These are phyloP conservation scores for Hippophae rhamnoides DNA, from an alignment of 306 rosid genomes.

Conservation along the genomic window DNA sequence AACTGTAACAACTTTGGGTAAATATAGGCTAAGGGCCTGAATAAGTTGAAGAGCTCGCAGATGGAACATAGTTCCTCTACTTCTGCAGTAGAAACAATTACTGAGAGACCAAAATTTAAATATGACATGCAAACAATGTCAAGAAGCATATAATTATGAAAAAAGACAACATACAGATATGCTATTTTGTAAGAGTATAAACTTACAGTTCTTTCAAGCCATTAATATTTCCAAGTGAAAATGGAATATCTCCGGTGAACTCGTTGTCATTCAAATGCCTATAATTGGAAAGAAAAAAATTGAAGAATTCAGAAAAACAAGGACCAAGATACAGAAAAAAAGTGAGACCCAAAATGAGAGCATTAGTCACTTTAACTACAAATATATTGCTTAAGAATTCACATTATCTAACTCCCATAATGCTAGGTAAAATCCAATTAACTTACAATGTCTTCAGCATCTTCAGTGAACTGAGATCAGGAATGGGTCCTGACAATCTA, in stretches of 20 bases:
- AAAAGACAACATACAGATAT: neutral
- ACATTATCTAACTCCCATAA: no score
- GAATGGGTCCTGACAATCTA: slow-evolving; percentile 59
- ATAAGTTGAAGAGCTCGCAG: no score
- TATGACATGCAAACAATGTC: no score
- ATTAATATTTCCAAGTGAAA: slow-evolving; percentile 52
- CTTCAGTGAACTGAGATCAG: slow-evolving; percentile 47
- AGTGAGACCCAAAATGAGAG: neutral
- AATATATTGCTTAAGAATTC: no score
- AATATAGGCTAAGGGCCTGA: no score
- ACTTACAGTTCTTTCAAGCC: slow-evolving; percentile 71
- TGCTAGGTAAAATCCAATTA: neutral
- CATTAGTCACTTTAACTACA: neutral
- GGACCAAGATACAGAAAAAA: slow-evolving; percentile 6
- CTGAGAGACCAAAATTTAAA: no score
- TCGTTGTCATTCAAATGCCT: slow-evolving; percentile 86
- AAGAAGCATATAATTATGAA: neutral
- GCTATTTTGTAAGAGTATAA: neutral
- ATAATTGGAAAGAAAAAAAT: slow-evolving; percentile 3
- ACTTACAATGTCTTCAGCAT: slow-evolving; percentile 60
- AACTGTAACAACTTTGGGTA: no score
- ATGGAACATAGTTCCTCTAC: no score
- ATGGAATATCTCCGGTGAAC: slow-evolving; percentile 67
- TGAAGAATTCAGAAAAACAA: slow-evolving; percentile 2
- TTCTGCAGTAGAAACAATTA: no score